Evolutionary conservation across 768 basidiomycete species (phyloP).

Genomic region (Mycena haematopus): DNA sequence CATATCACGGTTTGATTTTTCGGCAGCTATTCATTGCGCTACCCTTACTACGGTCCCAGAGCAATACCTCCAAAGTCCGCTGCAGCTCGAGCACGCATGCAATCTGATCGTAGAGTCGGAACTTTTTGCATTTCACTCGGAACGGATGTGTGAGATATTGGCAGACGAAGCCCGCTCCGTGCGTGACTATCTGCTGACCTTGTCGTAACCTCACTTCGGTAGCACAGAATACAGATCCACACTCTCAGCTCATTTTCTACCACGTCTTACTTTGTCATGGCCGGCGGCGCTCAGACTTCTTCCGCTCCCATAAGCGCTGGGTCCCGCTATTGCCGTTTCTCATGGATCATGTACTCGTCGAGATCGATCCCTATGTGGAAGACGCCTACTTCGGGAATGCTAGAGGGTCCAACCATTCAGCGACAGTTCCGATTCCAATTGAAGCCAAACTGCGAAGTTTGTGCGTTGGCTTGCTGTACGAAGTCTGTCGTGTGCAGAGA

Average conservation of each 20-base stretch:
- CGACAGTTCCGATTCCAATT: constrained; percentile 67
- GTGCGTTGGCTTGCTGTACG: constrained; percentile 81
- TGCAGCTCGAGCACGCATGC: constrained; percentile 87
- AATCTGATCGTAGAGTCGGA: constrained; percentile 80
- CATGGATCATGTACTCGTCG: constrained; percentile 85
- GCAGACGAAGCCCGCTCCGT: constrained; percentile 73
- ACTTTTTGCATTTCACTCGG: constrained; percentile 89
- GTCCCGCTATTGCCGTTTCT: constrained; percentile 77
- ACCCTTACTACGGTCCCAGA: constrained; percentile 48
- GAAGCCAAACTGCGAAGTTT: constrained; percentile 82
- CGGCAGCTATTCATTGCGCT: not conserved
- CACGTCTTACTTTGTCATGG: constrained; percentile 80
- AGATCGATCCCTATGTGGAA: constrained; percentile 80
- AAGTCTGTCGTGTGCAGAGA: constrained; percentile 92
- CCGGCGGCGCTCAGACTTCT: constrained; percentile 67
- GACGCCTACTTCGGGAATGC: constrained; percentile 58
- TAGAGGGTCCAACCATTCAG: constrained; percentile 42
- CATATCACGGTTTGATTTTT: constrained; percentile 78
- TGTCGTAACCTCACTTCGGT: constrained; percentile 19
- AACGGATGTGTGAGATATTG: constrained; percentile 86
- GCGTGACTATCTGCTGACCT: constrained; percentile 35
- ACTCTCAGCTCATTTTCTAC: constrained; percentile 80
- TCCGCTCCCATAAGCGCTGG: constrained; percentile 86
- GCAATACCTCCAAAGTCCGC: constrained; percentile 81
- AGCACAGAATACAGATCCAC: constrained; percentile 82